phyloP scores from a whole-genome alignment of 805 yeast genomes.

The Spathaspora hagerdaliae region DNA sequence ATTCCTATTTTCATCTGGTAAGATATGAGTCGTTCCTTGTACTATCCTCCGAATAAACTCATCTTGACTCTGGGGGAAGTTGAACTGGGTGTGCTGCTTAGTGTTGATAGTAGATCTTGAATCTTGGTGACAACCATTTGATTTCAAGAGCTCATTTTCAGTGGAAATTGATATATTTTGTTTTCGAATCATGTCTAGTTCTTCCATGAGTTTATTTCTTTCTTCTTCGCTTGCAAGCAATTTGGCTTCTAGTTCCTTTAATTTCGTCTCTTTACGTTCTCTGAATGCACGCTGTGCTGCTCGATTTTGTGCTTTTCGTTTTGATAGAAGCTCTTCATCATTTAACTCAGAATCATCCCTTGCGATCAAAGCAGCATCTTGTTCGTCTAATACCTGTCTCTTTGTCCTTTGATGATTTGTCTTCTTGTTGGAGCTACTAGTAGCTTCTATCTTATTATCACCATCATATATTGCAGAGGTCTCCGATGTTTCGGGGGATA shows the following conservation, averaged over 20 bases:
- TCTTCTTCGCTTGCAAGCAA: slow-evolving; percentile 55
- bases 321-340: slow-evolving; percentile 44
- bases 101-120: background rate
- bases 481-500: slow-evolving; percentile 8
- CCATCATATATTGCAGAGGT: background rate
- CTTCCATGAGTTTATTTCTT: slow-evolving; percentile 41
- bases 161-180: slow-evolving; percentile 54
- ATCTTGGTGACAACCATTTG: background rate
- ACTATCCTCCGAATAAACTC: slow-evolving; percentile 31
- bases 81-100: slow-evolving; percentile 14
- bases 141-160: slow-evolving; percentile 56
- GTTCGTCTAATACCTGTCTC: slow-evolving; percentile 28
- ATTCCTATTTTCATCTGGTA: slow-evolving; percentile 17
- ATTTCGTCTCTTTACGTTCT: slow-evolving; percentile 70
- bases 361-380: slow-evolving; percentile 32
- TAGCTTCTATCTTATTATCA: background rate
- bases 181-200: slow-evolving; percentile 48
- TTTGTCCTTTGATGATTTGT: slow-evolving; percentile 13
- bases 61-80: slow-evolving; percentile 31
- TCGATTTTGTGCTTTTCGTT: slow-evolving; percentile 74
- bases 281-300: slow-evolving; percentile 88
- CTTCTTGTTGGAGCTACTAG: background rate
- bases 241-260: slow-evolving; percentile 63
- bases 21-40: slow-evolving; percentile 19
- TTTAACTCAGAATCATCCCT: slow-evolving; percentile 34